Evolutionary conservation across 2,329 filamentous ascomycete species (phyloP).

Genomic region (Tolypocladium guangdongense): DNA sequence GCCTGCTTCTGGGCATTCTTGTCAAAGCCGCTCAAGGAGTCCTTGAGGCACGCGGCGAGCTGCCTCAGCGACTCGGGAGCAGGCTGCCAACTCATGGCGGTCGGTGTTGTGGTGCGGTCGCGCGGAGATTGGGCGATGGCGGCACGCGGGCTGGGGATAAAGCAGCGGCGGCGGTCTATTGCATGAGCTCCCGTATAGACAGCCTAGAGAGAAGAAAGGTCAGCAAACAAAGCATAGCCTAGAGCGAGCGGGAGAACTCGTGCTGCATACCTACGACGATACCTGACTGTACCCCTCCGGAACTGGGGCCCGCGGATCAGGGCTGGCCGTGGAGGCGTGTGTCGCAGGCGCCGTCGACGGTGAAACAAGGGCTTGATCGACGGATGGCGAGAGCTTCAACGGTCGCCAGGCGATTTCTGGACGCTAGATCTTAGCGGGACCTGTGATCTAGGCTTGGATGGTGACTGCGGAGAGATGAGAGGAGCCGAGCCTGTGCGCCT

Average conservation of each 20-base stretch:
- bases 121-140: background rate
- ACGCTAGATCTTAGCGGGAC: background rate
- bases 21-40: conserved; percentile 81
- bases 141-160: background rate
- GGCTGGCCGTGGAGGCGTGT: background rate
- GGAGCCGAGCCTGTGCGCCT: conserved; percentile 9
- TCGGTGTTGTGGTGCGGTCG: background rate
- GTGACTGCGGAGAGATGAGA: conserved; percentile 1
- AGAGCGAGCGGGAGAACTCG: background rate
- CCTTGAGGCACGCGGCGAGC: conserved; percentile 78
- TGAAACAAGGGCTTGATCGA: background rate
- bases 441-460: background rate
- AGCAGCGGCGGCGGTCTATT: background rate
- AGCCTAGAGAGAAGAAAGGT: background rate
- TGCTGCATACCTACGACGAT: background rate
- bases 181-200: background rate
- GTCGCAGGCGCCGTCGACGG: background rate
- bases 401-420: background rate
- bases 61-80: conserved; percentile 78
- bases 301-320: background rate
- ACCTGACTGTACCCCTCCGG: background rate
- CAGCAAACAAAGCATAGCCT: background rate
- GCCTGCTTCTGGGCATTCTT: conserved; percentile 76
- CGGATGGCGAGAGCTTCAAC: background rate
- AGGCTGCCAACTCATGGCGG: conserved; percentile 84